Base-by-base conservation (phyloP, 2,329 filamentous ascomycete species). In the Fusarium gaditjirri region DNA sequence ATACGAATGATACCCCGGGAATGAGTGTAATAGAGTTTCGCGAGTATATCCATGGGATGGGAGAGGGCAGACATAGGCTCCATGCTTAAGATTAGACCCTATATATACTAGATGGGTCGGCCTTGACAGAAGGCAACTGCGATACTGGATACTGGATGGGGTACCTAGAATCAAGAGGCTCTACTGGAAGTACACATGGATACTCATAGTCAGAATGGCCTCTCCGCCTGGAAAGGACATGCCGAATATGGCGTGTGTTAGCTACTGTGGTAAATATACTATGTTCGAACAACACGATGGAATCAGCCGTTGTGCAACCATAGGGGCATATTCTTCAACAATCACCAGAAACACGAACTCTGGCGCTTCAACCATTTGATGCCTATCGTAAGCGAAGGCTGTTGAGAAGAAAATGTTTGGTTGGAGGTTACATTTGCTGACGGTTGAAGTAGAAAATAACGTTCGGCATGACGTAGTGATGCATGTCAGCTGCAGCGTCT, bases 1-100 rank as follows among this genome's bases (percentile, higher is more conserved):
- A 49, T 61, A 57, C n/a, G 47, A 65, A 61, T 68, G 71, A 72
- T 72, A 73, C 71, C 71, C 70, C 36, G 31, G 46, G 59, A 42
- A 67, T 53, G 67, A 56, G 38, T 56, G 17, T 29, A 61, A 57
- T 31, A 46, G 52, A 29, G 29, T 59, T 58, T 49, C 52, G 47
- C 31, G 27, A 70, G 31, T 66, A 55, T 58, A 69, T 52, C n/a
- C 47, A 61, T 36, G 36, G 36, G 36, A 54, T 19, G 55, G 39
- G 43, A 36, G 27, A 41, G 33, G 14, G 46, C 35, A 19, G 46
- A n/a, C 27, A 65, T 50, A 27, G 39, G 31, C 44, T 11, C 23
- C 27, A 17, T 38, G 10, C 25, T 39, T n/a, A 14, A 29, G 46
- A 43, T 14, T 53, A 12, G n/a, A 50, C 11, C n/a, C 29, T 50